phyloP scores from a whole-genome alignment of 108 stramenopile genomes.

The Hondaea fermentalgiana region DNA sequence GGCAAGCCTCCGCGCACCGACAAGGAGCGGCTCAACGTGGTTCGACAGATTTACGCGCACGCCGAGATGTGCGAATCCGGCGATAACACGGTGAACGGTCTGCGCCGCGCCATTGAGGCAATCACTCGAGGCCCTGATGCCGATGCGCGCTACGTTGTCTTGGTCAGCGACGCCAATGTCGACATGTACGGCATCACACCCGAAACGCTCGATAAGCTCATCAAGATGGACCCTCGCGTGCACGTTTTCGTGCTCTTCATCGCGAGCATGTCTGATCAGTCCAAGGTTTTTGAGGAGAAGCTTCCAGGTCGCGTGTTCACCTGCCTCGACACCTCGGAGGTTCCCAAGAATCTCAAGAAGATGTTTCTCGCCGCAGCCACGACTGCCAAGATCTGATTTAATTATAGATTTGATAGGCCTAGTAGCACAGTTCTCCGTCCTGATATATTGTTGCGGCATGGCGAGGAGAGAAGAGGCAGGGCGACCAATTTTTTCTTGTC shows the following conservation, averaged over 20 bases:
- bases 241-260: conserved; percentile 15
- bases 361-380: conserved; percentile 4
- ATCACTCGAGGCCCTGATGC: background rate
- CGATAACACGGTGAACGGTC: conserved; percentile 71
- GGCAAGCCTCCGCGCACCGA: conserved; percentile 45
- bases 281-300: background rate
- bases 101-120: conserved; percentile 44
- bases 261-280: conserved; percentile 21
- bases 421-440: too few species aligned
- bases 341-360: conserved; percentile 8
- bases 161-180: conserved; percentile 71
- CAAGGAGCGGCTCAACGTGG: conserved; percentile 53
- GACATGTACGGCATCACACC: conserved; percentile 58
- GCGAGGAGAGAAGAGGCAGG: too few species aligned
- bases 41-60: conserved; percentile 70
- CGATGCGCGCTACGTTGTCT: conserved; percentile 46
- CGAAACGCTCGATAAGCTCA: background rate
- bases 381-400: background rate
- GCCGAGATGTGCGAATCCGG: conserved; percentile 68
- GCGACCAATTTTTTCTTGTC: too few species aligned
- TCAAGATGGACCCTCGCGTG: background rate
- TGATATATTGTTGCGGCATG: too few species aligned
- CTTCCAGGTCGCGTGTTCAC: conserved; percentile 12
- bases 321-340: background rate
- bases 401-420: background rate